Evolutionary conservation across 495 filamentous ascomycete genomes (phyloP), one percentile per base, ranked within the genome.

Genomic region (Podospora bellae-mahoneyi): DNA sequence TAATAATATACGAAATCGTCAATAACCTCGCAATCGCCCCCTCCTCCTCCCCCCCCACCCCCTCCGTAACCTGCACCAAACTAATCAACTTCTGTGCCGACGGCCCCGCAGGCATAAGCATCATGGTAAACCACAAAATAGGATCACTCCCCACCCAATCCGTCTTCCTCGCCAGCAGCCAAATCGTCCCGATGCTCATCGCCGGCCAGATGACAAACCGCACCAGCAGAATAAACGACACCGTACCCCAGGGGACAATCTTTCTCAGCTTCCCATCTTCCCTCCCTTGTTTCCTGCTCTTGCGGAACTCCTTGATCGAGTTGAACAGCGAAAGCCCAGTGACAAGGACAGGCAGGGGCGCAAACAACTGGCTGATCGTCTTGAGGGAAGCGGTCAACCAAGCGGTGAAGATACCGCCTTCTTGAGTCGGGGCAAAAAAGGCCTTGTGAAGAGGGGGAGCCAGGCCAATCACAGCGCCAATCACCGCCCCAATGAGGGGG

Each of bases 61-160:
- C 39, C 6, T 85, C 84, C 48, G 84, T 87, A 3, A 92, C 82
- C 67, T 93, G 89, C 3, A 89, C 83, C 63, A 92, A 75, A 1
- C 87, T 86, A 19, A 87, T 86, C 18, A 92, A 76, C 66, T 89
- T 89, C 84, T 92, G 85, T 0, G 90, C 89, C 2, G 87, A 86
- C 10, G 90, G 90, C 0, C 91, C 91, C 2, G 84, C 82, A 0
- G 91, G 90, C 87, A 93, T 92, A 26, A 92, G 72, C 89, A 92
- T 92, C 83, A 93, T 84, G 9, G 79, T 78, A 72, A 92, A 93
- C 88, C 88, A 93, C 20, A 93, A 74, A 55, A 94, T 87, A 0
- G 91, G 90, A 74, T 94, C 91, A 4, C 79, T 66, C 7, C 80
- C 76, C 2, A 93, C 75, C 7, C 89, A 19, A 19, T 72, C 66